These are phyloP conservation scores for Nemania diffusa DNA, from an alignment of 2,329 filamentous ascomycete species.

Conservation along the genomic window DNA sequence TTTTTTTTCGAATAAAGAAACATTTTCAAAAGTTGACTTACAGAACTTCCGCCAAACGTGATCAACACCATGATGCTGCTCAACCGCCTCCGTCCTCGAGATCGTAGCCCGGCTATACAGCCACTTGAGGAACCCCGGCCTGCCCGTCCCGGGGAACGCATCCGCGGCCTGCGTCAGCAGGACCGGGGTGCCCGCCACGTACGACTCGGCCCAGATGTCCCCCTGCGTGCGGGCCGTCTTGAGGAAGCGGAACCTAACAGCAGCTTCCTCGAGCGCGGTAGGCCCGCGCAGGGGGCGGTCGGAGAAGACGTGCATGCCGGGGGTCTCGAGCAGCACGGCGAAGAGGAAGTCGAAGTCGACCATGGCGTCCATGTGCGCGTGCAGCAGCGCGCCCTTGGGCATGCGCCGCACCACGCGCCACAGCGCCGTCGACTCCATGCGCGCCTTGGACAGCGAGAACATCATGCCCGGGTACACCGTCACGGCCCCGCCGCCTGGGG, in stretches of 20 bases:
- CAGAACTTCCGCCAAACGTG: slow-evolving; percentile 86
- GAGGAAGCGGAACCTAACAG: slow-evolving; percentile 71
- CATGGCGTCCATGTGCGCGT: slow-evolving; percentile 92
- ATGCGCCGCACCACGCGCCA: slow-evolving; percentile 87
- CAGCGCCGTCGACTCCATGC: slow-evolving; percentile 84
- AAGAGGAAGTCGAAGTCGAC: slow-evolving; percentile 86
- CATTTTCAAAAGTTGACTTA: slow-evolving; percentile 47
- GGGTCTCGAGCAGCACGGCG: slow-evolving; percentile 73
- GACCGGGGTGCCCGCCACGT: slow-evolving; percentile 68
- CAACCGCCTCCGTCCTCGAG: slow-evolving; percentile 75
- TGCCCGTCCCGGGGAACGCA: slow-evolving; percentile 78
- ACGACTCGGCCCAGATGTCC: slow-evolving; percentile 73
- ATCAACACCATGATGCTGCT: slow-evolving; percentile 84
- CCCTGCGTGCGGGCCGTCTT: slow-evolving; percentile 56
- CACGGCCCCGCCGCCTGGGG: slow-evolving; percentile 63
- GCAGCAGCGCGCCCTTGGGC: slow-evolving; percentile 88
- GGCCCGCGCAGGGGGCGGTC: slow-evolving; percentile 65
- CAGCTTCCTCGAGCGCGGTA: slow-evolving; percentile 63
- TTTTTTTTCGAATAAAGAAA: too few species aligned
- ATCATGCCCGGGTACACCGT: slow-evolving; percentile 90
- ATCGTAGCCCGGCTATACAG: slow-evolving; percentile 78
- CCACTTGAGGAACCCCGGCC: slow-evolving; percentile 79
- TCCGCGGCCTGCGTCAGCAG: slow-evolving; percentile 72
- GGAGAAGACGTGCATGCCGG: slow-evolving; percentile 78
- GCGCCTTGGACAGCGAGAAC: slow-evolving; percentile 86